These are phyloP conservation scores for Bipolaris sorokiniana DNA, from an alignment of 2,329 filamentous ascomycete genomes.

Conservation along the genomic window DNA sequence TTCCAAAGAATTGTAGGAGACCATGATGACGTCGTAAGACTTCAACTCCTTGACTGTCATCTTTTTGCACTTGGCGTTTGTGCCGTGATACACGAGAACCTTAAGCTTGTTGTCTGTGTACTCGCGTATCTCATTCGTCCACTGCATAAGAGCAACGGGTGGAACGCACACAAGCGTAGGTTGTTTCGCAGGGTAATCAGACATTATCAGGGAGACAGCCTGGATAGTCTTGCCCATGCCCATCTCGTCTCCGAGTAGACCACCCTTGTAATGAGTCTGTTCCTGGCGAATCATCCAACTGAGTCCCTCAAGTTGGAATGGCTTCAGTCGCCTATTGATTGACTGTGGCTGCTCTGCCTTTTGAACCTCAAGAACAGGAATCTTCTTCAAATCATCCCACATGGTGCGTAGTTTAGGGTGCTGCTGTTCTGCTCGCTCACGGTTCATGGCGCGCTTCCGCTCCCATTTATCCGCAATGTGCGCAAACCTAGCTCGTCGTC, in stretches of 20 bases:
- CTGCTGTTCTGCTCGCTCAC: slow-evolving; percentile 71
- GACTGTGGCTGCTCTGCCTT: slow-evolving; percentile 73
- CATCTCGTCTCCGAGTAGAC: slow-evolving; percentile 96
- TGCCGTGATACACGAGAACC: slow-evolving; percentile 88
- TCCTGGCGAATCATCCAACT: slow-evolving; percentile 96
- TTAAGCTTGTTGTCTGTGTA: slow-evolving; percentile 90
- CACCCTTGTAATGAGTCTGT: slow-evolving; percentile 81
- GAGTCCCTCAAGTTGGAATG: slow-evolving; percentile 91
- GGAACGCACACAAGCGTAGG: slow-evolving; percentile 90
- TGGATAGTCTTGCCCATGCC: slow-evolving; percentile 99
- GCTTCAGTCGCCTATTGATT: slow-evolving; percentile 85
- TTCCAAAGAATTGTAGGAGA: slow-evolving; percentile 91
- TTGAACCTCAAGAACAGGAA: slow-evolving; percentile 69
- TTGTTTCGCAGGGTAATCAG: slow-evolving; percentile 82
- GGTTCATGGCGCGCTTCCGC: slow-evolving; percentile 58
- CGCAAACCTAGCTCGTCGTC: slow-evolving; percentile 34
- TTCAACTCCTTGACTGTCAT: slow-evolving; percentile 76
- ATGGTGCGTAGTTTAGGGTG: slow-evolving; percentile 83
- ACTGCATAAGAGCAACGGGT: slow-evolving; percentile 94
- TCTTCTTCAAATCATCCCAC: slow-evolving; percentile 78
- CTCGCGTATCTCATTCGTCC: slow-evolving; percentile 65
- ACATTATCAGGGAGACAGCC: slow-evolving; percentile 97
- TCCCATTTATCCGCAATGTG: slow-evolving; percentile 50
- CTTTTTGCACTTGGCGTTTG: slow-evolving; percentile 80
- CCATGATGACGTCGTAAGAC: slow-evolving; percentile 91